phyloP scores from a whole-genome alignment of 148 eudicot genomes.

The Diospyros lotus region DNA sequence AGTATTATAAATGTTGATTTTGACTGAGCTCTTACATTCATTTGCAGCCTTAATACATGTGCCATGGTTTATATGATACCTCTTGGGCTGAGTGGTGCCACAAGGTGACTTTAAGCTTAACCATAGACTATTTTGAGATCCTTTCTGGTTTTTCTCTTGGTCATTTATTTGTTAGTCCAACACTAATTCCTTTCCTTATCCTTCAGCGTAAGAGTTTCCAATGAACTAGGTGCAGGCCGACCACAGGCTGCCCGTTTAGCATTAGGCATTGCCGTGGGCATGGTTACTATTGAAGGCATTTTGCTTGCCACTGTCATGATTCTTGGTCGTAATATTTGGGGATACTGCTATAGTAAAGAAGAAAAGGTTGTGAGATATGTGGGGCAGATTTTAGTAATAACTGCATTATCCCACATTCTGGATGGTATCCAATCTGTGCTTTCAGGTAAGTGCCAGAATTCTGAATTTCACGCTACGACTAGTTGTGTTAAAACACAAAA shows the following conservation, averaged over 20 bases:
- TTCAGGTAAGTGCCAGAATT: slow-evolving; percentile 29
- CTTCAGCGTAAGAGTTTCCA: slow-evolving; percentile 55
- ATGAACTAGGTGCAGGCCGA: slow-evolving; percentile 62
- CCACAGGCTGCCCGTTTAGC: slow-evolving; percentile 54
- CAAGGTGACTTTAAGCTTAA: slow-evolving; percentile 22
- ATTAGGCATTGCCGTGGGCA: slow-evolving; percentile 29
- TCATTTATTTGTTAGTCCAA: background rate
- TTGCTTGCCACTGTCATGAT: slow-evolving; percentile 26
- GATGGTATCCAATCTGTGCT: slow-evolving; percentile 60
- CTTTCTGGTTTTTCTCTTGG: background rate
- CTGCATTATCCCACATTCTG: slow-evolving; percentile 27
- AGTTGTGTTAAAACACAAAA: no score
- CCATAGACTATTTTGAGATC: background rate
- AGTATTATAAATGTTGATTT: background rate
- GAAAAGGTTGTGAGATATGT: slow-evolving; percentile 47
- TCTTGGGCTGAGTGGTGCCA: slow-evolving; percentile 36
- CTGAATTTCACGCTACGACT: background rate
- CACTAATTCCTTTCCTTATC: background rate
- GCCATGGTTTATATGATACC: slow-evolving; percentile 33
- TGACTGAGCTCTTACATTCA: background rate
- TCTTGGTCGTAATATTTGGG: slow-evolving; percentile 49
- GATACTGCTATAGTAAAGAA: slow-evolving; percentile 53
- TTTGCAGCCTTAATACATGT: slow-evolving; percentile 34
- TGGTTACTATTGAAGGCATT: slow-evolving; percentile 43
- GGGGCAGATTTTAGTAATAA: slow-evolving; percentile 37